Base-by-base conservation (phyloP, 2,329 filamentous ascomycete genomes). In the Stagonosporopsis cucurbitacearum region DNA sequence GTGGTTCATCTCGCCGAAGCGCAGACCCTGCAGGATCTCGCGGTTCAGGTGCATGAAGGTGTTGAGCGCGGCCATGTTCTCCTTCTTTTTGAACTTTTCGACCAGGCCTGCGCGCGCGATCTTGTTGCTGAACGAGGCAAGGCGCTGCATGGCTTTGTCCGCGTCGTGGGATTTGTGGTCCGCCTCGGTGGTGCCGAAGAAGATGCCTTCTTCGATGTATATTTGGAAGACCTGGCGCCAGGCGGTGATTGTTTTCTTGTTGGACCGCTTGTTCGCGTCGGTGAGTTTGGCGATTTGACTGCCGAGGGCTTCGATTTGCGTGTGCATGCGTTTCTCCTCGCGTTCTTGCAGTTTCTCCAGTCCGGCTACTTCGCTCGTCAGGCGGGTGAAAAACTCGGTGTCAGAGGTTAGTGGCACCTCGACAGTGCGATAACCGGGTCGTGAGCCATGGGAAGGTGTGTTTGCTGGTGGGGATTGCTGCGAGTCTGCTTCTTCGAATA, bases 201-300 rank as follows among this genome's bases (percentile, higher is more conserved):
- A 96, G 26, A 96, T 82, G 50, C 88, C 85, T 7, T 88, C 88
- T 52, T 95, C 88, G 12, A 93, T 77, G 68, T 96, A 96, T 0
- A 94, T 77, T 57, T 92, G 87, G 66, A 96, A 94, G 60, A 96
- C 87, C 62, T 88, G 83, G 44, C 92, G 85, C 92, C 92, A 96
- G 33, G 83, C 83, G 49, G 87, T 85, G 22, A 96, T 77, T 69
- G 95, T 89, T 40, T 82, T 77, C 48, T 78, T 81, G 40, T 81
- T 87, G 58, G 83, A 85, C 41, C 84, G 82, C 19, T 85, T 83
- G 50, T 84, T 83, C 3, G 89, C 89, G 56, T 86, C 84, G 0
- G 89, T 85, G 7, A 91, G 80, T 40, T 80, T 79, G 23, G 85
- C 81, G 20, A 96, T 82, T 26, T 88, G 83, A 25, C 82, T 78